Evolutionary conservation across 139 green algal species (phyloP).

Genomic region (Pseudopediastrum boryanum): DNA sequence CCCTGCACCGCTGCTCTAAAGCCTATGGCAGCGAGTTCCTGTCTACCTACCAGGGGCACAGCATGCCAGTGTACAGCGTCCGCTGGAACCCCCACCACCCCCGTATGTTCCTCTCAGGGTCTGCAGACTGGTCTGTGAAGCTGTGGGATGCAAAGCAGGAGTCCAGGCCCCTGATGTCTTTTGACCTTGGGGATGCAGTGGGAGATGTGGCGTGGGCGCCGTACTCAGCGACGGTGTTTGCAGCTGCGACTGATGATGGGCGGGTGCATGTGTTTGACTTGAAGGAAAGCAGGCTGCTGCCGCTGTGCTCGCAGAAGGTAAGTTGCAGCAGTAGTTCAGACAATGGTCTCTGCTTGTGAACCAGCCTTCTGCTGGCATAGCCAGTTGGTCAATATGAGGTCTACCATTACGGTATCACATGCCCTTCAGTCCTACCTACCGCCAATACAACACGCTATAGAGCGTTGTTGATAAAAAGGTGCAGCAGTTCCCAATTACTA

Average conservation of each 20-base stretch:
- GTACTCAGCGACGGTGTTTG: constrained; percentile 87
- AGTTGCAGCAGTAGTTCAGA: no score
- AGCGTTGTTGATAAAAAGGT: no score
- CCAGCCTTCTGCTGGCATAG: no score
- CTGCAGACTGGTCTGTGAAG: constrained; percentile 92
- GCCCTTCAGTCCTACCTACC: no score
- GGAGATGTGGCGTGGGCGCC: constrained; percentile 92
- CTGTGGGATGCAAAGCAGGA: constrained; percentile 55
- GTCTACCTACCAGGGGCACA: constrained; percentile 77
- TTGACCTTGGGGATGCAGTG: constrained; percentile 77
- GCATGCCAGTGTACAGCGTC: constrained; percentile 81
- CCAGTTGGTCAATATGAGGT: no score
- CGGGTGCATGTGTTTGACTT: constrained; percentile 90
- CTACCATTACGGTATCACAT: no score
- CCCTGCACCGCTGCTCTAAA: constrained; percentile 89
- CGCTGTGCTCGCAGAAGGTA: constrained; percentile 90
- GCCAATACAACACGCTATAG: no score
- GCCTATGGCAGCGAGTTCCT: constrained; percentile 86
- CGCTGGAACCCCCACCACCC: constrained; percentile 86
- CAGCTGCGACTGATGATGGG: constrained; percentile 81
- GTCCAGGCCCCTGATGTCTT: constrained; percentile 46
- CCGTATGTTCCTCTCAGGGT: constrained; percentile 84
- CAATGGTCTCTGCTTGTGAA: no score
- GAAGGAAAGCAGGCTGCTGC: constrained; percentile 74
- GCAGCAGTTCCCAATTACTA: no score